Percentiles rank a stretch among this genome's conserved stretches.
phyloP scores from a whole-genome alignment of 495 filamentous ascomycete genomes.

The Aspergillus haitiensis region DNA sequence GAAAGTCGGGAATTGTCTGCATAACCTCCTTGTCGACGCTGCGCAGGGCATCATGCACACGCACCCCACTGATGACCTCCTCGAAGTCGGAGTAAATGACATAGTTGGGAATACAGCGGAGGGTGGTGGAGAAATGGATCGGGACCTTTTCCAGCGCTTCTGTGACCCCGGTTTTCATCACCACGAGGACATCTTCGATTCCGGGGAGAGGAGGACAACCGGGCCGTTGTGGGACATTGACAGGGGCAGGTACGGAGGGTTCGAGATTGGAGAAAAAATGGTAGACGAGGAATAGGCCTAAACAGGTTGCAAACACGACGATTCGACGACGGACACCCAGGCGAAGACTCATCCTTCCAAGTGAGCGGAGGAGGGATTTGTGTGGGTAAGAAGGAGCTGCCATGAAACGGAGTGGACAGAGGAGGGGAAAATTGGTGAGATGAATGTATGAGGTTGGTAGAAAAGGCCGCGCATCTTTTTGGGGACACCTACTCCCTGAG shows the following conservation, averaged over 20 bases:
- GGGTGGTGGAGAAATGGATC: constrained; percentile 52
- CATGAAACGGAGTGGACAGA: background rate
- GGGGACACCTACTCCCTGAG: background rate
- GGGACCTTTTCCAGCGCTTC: constrained; percentile 47
- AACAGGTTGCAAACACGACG: constrained; percentile 27
- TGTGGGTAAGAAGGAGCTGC: background rate
- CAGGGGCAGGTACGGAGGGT: constrained; percentile 14
- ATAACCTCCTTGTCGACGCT: constrained; percentile 40
- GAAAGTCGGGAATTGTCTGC: constrained; percentile 47
- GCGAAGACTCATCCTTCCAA: background rate
- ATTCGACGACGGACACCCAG: constrained; percentile 26
- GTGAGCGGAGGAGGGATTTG: constrained; percentile 6
- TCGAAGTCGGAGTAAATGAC: constrained; percentile 57
- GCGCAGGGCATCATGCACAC: constrained; percentile 51
- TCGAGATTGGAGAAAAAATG: constrained; percentile 31
- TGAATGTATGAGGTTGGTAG: background rate
- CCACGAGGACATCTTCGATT: constrained; percentile 46
- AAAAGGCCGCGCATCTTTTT: constrained; percentile 2
- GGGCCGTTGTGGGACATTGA: constrained; percentile 19
- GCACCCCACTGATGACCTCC: constrained; percentile 47
- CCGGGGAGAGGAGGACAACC: constrained; percentile 42
- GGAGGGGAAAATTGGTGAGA: background rate
- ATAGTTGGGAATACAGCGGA: constrained; percentile 54
- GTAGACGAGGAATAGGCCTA: constrained; percentile 36
- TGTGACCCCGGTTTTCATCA: constrained; percentile 50